Evolutionary conservation across 148 eudicot species (phyloP).

Genomic region (Heliosperma pusillum): DNA sequence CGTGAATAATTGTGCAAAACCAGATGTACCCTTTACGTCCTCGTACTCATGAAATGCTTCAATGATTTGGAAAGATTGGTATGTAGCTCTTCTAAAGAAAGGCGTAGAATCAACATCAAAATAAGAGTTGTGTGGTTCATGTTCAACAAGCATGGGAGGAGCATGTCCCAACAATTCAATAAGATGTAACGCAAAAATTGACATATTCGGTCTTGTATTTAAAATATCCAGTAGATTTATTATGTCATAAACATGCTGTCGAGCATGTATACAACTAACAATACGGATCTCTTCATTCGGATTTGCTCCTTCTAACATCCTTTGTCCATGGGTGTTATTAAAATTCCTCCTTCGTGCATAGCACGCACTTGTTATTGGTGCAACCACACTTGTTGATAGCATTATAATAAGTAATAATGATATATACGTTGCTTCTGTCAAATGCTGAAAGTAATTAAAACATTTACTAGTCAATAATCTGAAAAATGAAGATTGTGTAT

Average conservation of each 20-base stretch:
- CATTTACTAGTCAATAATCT: background rate
- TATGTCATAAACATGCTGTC: conserved; percentile 28
- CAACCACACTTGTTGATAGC: conserved; percentile 41
- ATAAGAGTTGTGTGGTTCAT: conserved; percentile 20
- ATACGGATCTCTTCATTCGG: conserved; percentile 40
- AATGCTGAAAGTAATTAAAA: conserved; percentile 25
- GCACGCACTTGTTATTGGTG: conserved; percentile 31
- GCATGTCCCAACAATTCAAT: conserved; percentile 42
- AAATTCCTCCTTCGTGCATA: conserved; percentile 16
- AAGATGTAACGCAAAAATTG: conserved; percentile 32
- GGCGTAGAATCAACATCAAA: background rate
- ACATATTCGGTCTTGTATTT: conserved; percentile 18
- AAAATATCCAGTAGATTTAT: conserved; percentile 38
- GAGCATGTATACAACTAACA: conserved; percentile 38
- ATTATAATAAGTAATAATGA: conserved; percentile 32
- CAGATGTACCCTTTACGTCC: conserved; percentile 15
- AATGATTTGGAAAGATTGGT: conserved; percentile 42
- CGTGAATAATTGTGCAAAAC: conserved; percentile 30
- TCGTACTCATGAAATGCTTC: conserved; percentile 42
- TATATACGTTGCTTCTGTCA: conserved; percentile 29
- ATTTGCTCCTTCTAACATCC: conserved; percentile 36
- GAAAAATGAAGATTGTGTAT: too few relatives aligned
- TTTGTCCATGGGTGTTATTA: conserved; percentile 31
- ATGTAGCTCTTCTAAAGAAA: conserved; percentile 18
- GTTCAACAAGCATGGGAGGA: conserved; percentile 37